These are phyloP conservation scores for Mallotus repandus DNA, from an alignment of 441 rosid genomes.

Conservation along the genomic window DNA sequence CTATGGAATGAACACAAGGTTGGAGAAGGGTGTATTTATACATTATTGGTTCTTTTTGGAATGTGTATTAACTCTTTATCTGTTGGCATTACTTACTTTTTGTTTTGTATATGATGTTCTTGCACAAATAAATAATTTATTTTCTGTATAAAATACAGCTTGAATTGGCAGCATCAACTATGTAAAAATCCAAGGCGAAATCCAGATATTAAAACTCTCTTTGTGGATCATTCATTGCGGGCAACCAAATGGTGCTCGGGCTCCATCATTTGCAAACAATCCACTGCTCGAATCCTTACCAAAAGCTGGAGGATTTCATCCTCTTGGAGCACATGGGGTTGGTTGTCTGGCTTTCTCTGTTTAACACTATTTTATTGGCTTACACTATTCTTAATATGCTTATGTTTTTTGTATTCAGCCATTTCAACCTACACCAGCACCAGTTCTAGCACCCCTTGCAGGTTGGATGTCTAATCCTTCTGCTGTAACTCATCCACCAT, in stretches of 20 bases:
- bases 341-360: conserved; percentile 25
- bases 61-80: not conserved
- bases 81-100: not conserved
- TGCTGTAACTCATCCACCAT: conserved; percentile 77
- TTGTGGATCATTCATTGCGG: conserved; percentile 96
- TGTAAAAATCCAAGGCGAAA: conserved; percentile 94
- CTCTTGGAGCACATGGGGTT: conserved; percentile 95
- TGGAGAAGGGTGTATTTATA: not conserved
- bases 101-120: not conserved
- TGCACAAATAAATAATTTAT: conserved; percentile 15
- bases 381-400: conserved; percentile 29
- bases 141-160: conserved; percentile 48
- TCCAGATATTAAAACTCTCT: conserved; percentile 97
- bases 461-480: conserved; percentile 98
- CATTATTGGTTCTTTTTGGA: not conserved
- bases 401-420: conserved; percentile 54
- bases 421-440: conserved; percentile 78
- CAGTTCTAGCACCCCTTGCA: conserved; percentile 84
- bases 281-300: conserved; percentile 87
- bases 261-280: conserved; percentile 86
- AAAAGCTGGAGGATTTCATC: conserved; percentile 90
- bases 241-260: conserved; percentile 90
- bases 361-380: not conserved
- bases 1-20: not conserved
- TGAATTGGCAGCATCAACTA: conserved; percentile 99